Evolutionary conservation across 2,329 filamentous ascomycete species (phyloP), one percentile per base, ranked within the genome.

Genomic region (Neurospora sp.): DNA sequence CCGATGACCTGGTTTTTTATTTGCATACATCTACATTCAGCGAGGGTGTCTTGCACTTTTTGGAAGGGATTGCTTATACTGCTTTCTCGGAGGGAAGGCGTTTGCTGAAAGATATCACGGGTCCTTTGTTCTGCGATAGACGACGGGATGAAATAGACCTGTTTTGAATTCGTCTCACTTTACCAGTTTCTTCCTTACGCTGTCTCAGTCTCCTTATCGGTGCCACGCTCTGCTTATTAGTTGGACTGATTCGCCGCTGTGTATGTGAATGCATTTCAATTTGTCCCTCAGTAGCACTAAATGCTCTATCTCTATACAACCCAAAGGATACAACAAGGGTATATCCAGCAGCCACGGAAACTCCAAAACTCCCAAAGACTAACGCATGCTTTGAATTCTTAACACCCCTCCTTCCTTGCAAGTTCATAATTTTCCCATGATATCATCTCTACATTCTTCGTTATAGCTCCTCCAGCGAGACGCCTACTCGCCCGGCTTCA

Each of bases 71-170:
- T 62, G 23, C 52, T 62, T 33, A 62, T 62, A 62, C 23, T 62
- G 52, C 52, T 62, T 62, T 62, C 52, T 62, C 52, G 52, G 52
- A 62, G 52, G 52, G 52, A 62, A 62, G 52, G 52, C 52, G 52
- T 62, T 62, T 62, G 52, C 52, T 62, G 52, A 62, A 62, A 62
- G 52, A 62, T 62, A 62, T 62, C 52, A 62, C 15, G 52, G 52
- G 52, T 33, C 52, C 52, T 62, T 62, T 62, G 52, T 62, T 62
- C 52, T 62, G 23, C 52, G 52, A 62, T 62, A 62, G 52, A 62
- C 52, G 52, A 43, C 62, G 68, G 69, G 69, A 68, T 68, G 69
- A 36, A 72, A 72, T 72, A 71, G 68, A 73, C 68, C 66, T 70
- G 69, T 67, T 72, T 68, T 69, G 70, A 36, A 67, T 65, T 28